Percentiles rank a stretch among this genome's conserved stretches.
These are phyloP conservation scores for Fusarium pininemorale DNA, from an alignment of 2,329 filamentous ascomycete species.

Conservation along the genomic window DNA sequence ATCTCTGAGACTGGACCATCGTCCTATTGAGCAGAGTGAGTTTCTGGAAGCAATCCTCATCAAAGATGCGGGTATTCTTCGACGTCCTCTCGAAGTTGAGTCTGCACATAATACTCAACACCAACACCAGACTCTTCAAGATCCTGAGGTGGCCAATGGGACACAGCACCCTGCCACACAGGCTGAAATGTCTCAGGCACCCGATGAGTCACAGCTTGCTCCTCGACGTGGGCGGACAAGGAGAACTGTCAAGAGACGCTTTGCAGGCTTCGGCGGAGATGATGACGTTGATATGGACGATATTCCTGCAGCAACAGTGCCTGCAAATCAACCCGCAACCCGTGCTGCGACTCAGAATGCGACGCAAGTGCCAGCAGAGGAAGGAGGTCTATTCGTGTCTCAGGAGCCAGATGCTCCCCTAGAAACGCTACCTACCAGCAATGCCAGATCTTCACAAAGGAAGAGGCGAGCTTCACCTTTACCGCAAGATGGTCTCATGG, in stretches of 20 bases:
- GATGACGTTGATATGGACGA: constrained; percentile 51
- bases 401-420: constrained; percentile 51
- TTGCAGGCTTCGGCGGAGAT: constrained; percentile 74
- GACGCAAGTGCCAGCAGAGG: constrained; percentile 24
- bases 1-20: constrained; percentile 78
- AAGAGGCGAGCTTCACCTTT: constrained; percentile 58
- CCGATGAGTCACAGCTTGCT: constrained; percentile 34
- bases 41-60: constrained; percentile 89
- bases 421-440: constrained; percentile 34
- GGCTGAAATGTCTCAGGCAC: constrained; percentile 21
- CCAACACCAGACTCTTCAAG: constrained; percentile 2
- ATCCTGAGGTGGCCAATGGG: background rate
- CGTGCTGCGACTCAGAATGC: background rate
- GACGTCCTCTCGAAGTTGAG: constrained; percentile 70
- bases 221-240: constrained; percentile 44
- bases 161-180: constrained; percentile 13
- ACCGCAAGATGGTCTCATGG: constrained; percentile 67
- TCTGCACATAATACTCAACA: constrained; percentile 38
- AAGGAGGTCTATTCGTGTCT: constrained; percentile 65
- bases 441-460: constrained; percentile 45
- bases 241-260: constrained; percentile 62
- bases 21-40: constrained; percentile 87
- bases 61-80: constrained; percentile 78
- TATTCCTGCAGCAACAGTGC: constrained; percentile 9
- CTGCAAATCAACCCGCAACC: background rate